Percentiles rank a stretch among this genome's conserved stretches.
Conservation (phyloP, 2,329 filamentous ascomycete genomes). For the Fusarium sp. region DNA sequence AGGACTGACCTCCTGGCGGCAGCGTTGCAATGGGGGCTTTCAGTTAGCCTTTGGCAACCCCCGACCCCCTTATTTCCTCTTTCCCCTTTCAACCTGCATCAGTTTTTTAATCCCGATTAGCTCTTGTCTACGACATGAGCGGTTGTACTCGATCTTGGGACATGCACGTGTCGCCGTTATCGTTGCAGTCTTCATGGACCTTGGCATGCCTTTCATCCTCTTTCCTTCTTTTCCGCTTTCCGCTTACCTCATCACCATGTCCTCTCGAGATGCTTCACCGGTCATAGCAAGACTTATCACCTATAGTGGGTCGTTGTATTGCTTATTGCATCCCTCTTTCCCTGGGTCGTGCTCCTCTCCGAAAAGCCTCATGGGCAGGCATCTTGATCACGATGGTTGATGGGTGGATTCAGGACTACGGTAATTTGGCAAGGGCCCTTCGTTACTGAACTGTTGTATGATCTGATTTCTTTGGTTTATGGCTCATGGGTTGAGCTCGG, state of each 20-base stretch:
- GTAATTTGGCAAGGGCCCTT: not conserved
- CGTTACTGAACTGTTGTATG: not conserved
- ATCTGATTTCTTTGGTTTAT: not conserved
- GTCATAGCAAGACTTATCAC: not conserved
- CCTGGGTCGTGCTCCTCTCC: not conserved
- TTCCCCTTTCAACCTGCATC: not conserved
- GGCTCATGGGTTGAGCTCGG: not conserved
- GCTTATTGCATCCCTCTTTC: not conserved
- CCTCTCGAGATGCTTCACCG: not conserved
- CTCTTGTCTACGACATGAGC: not conserved
- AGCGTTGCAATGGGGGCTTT: not conserved
- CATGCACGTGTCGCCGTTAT: not conserved
- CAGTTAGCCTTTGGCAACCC: not conserved
- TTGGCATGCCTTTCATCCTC: not conserved
- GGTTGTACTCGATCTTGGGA: not conserved
- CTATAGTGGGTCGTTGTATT: not conserved
- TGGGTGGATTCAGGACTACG: not conserved
- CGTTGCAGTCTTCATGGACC: slow-evolving; percentile 4
- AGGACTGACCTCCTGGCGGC: not conserved
- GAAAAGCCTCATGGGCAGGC: not conserved
- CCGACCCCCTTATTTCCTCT: not conserved
- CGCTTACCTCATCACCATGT: not conserved
- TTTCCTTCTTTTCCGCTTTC: not conserved
- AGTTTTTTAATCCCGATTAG: not conserved
- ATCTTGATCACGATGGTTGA: not conserved